A percentile compares a stretch with the other conserved stretches of the same genome.
Evolutionary conservation across 2,329 filamentous ascomycete species (phyloP).

Genomic region (Arthrinium phaeospermum): DNA sequence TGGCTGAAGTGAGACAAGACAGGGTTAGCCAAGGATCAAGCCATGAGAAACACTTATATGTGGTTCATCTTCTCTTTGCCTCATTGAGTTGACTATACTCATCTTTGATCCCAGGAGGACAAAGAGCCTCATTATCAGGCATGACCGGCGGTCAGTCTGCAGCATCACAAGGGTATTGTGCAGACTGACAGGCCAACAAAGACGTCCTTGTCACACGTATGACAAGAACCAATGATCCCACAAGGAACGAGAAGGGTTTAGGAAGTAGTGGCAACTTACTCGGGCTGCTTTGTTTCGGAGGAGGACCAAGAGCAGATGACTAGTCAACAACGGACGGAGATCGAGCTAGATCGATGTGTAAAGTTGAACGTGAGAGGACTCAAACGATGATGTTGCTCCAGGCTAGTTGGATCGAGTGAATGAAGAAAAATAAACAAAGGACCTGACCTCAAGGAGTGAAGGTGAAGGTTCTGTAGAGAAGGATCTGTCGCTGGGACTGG

Average conservation of each 20-base stretch:
- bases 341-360: slow-evolving; percentile 20
- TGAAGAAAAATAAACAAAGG: slow-evolving; percentile 31
- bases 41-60: background rate
- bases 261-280: slow-evolving; percentile 15
- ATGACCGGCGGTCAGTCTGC: background rate
- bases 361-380: slow-evolving; percentile 27
- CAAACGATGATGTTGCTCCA: slow-evolving; percentile 49
- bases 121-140: background rate
- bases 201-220: background rate
- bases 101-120: background rate
- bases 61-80: background rate
- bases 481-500: slow-evolving; percentile 37
- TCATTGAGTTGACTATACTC: slow-evolving; percentile 23
- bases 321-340: slow-evolving; percentile 32
- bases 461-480: slow-evolving; percentile 35
- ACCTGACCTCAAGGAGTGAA: slow-evolving; percentile 46
- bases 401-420: slow-evolving; percentile 42
- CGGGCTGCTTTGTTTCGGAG: slow-evolving; percentile 16
- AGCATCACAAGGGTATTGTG: background rate
- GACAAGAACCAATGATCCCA: background rate
- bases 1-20: background rate
- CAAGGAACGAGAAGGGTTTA: background rate
- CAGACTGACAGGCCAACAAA: background rate
- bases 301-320: slow-evolving; percentile 22
- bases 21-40: slow-evolving; percentile 21